A percentile compares a stretch with the other conserved stretches of the same genome.
These are phyloP conservation scores for Sequoia sempervirens DNA, from an alignment of 75 land plant genomes.

Conservation along the genomic window DNA sequence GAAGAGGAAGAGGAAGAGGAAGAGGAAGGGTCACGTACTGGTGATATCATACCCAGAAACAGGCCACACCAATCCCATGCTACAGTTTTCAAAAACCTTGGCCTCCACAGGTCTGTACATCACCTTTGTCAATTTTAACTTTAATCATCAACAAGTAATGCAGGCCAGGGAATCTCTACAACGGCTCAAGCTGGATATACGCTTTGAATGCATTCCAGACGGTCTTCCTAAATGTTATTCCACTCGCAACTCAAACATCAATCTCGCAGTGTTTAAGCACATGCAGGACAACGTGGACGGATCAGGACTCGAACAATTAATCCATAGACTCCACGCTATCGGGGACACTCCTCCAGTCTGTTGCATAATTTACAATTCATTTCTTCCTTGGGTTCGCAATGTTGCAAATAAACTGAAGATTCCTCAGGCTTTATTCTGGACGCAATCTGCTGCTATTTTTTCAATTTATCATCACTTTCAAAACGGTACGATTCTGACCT, in stretches of 20 bases:
- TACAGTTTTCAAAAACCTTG: not conserved
- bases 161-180: not conserved
- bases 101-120: not conserved
- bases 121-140: not conserved
- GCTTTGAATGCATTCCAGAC: constrained; percentile 5
- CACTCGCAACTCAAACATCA: not conserved
- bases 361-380: constrained; percentile 7
- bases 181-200: not conserved
- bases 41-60: not conserved
- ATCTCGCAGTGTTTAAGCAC: not conserved
- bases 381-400: not conserved
- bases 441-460: constrained; percentile 3
- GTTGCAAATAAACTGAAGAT: constrained; percentile 6
- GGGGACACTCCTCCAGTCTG: not conserved
- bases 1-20: no score
- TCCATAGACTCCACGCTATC: not conserved
- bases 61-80: constrained; percentile 5
- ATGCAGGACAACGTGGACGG: not conserved
- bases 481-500: not conserved
- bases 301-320: not conserved
- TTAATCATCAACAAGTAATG: not conserved
- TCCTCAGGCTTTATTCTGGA: constrained; percentile 9
- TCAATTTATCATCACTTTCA: not conserved
- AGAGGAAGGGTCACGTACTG: not conserved
- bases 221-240: not conserved